These are phyloP conservation scores for Metschnikowia vanudenii DNA, from an alignment of 805 yeast genomes.

Conservation along the genomic window DNA sequence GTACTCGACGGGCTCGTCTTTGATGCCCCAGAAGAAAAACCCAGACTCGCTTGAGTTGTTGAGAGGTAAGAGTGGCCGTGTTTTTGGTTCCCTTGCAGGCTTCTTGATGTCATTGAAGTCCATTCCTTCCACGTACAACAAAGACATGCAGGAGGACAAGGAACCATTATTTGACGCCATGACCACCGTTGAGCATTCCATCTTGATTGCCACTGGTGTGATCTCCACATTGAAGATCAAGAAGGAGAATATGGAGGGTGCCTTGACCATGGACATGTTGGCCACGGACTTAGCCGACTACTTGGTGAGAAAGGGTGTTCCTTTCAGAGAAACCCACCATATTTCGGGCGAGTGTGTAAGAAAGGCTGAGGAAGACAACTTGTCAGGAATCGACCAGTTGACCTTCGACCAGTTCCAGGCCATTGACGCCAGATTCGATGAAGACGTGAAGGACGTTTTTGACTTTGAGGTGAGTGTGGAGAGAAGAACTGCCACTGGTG, in stretches of 20 bases:
- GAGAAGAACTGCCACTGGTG: conserved; percentile 95
- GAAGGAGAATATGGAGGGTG: conserved; percentile 73
- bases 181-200: conserved; percentile 89
- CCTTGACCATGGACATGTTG: conserved; percentile 97
- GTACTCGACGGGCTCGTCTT: conserved; percentile 95
- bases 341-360: conserved; percentile 98
- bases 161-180: conserved; percentile 95
- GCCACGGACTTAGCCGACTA: conserved; percentile 99
- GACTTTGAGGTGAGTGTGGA: conserved; percentile 93
- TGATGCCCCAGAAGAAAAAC: conserved; percentile 99
- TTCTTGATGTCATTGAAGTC: conserved; percentile 95
- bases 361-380: conserved; percentile 71
- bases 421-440: conserved; percentile 77
- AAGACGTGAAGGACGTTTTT: conserved; percentile 82
- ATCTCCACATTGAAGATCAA: conserved; percentile 79
- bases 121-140: conserved; percentile 97
- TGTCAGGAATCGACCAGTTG: conserved; percentile 85
- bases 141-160: conserved; percentile 98
- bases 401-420: conserved; percentile 70
- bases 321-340: conserved; percentile 98
- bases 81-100: conserved; percentile 91
- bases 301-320: conserved; percentile 95
- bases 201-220: conserved; percentile 94
- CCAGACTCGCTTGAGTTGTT: conserved; percentile 94
- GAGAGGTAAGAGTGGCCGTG: conserved; percentile 97